phyloP scores from a whole-genome alignment of 257 asterid genomes.

The Marsdenia floribunda region DNA sequence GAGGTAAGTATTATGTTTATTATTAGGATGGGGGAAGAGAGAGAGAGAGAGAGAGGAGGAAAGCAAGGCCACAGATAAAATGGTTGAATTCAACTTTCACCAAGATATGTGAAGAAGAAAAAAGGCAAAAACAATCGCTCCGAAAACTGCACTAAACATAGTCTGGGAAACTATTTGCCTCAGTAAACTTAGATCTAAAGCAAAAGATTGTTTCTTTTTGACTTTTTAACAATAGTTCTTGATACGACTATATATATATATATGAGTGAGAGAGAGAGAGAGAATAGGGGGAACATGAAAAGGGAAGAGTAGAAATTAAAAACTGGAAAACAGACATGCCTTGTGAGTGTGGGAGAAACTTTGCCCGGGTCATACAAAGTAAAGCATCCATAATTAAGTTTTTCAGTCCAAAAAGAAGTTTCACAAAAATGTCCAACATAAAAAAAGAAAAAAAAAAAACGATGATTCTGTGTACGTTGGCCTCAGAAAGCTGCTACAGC shows the following conservation, averaged over 20 bases:
- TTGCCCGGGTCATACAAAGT: slow-evolving; percentile 14
- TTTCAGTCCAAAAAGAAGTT: slow-evolving; percentile 11
- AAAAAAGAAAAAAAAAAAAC: neutral
- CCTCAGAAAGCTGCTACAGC: neutral
- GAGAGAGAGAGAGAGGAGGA: neutral
- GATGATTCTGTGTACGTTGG: neutral
- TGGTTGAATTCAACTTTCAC: neutral
- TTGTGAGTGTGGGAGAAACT: neutral
- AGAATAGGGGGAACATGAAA: neutral
- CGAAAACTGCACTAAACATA: neutral
- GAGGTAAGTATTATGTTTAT: too few species aligned
- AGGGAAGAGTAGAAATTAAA: neutral
- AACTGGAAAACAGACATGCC: neutral
- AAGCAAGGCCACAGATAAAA: neutral
- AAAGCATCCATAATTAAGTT: slow-evolving; percentile 15
- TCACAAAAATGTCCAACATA: slow-evolving; percentile 26
- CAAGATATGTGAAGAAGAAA: neutral
- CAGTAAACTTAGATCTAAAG: neutral
- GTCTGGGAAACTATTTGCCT: neutral
- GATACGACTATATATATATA: too few species aligned
- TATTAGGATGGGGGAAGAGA: too few species aligned
- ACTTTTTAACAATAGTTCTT: neutral
- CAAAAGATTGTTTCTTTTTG: too few species aligned
- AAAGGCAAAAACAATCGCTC: neutral
- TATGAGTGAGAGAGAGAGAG: neutral